Percentiles rank a stretch among this genome's conserved stretches.
Evolutionary conservation across 148 eudicot genomes (phyloP).

Genomic region (Rhododendron williamsianum): DNA sequence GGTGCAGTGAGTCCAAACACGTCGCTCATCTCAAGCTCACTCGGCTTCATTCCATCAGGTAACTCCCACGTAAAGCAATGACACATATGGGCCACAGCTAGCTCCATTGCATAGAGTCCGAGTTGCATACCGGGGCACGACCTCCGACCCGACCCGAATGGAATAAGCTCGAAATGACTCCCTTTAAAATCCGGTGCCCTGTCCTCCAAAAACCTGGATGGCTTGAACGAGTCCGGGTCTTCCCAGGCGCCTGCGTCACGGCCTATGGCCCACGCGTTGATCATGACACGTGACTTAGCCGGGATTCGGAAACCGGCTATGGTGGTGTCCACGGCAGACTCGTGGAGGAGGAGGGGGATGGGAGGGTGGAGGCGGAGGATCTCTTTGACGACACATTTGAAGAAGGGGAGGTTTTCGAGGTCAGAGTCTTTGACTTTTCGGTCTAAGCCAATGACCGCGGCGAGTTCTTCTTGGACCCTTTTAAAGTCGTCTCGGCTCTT

Average conservation of each 20-base stretch:
- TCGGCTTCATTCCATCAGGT: slow-evolving; percentile 68
- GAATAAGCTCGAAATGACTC: slow-evolving; percentile 50
- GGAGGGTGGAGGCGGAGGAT: slow-evolving; percentile 74
- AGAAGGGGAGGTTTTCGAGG: slow-evolving; percentile 53
- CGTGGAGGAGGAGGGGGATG: slow-evolving; percentile 69
- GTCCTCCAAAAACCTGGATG: slow-evolving; percentile 44
- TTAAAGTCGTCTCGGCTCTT: slow-evolving; percentile 42
- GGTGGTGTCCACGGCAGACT: slow-evolving; percentile 41
- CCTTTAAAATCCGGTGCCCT: slow-evolving; percentile 56
- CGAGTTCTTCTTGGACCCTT: slow-evolving; percentile 58
- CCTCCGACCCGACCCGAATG: slow-evolving; percentile 77
- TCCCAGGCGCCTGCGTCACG: slow-evolving; percentile 48
- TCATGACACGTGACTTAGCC: slow-evolving; percentile 39
- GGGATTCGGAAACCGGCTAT: slow-evolving; percentile 51
- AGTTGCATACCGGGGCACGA: slow-evolving; percentile 81
- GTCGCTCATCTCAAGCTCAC: slow-evolving; percentile 45
- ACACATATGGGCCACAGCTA: slow-evolving; percentile 52
- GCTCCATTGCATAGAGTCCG: slow-evolving; percentile 60
- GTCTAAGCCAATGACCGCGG: slow-evolving; percentile 36
- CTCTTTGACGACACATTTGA: slow-evolving; percentile 49
- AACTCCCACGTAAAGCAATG: slow-evolving; percentile 63
- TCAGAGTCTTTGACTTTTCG: slow-evolving; percentile 54
- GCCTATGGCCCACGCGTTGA: slow-evolving; percentile 57
- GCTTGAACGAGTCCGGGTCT: slow-evolving; percentile 41
- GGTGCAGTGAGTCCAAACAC: slow-evolving; percentile 80